Percentiles rank a stretch among this genome's conserved stretches.
Evolutionary conservation across 1,139 yeast genomes (phyloP).

Genomic region (Geotrichum histeridarum): DNA sequence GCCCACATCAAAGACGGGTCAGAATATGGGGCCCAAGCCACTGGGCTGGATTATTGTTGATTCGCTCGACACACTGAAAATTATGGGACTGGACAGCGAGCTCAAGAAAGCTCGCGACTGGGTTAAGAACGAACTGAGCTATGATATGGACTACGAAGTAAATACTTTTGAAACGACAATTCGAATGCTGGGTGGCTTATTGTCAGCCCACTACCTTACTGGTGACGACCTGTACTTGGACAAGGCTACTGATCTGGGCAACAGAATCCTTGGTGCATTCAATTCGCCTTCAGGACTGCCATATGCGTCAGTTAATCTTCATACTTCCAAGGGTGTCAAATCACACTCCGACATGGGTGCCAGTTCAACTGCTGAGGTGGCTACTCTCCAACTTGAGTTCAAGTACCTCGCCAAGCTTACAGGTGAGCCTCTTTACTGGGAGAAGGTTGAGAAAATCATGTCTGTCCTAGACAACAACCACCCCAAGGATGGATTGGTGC

Average conservation of each 20-base stretch:
- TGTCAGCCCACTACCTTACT: constrained; percentile 74
- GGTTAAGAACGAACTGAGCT: constrained; percentile 58
- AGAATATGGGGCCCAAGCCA: constrained; percentile 77
- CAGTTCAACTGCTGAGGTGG: constrained; percentile 83
- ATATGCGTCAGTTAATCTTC: constrained; percentile 69
- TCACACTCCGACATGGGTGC: constrained; percentile 64
- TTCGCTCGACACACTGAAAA: constrained; percentile 72
- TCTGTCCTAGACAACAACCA: constrained; percentile 53
- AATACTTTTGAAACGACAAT: constrained; percentile 91
- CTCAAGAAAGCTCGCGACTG: constrained; percentile 63
- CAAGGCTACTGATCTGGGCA: constrained; percentile 66
- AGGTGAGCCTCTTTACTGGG: constrained; percentile 76
- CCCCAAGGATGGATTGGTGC: constrained; percentile 74
- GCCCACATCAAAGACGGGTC: constrained; percentile 58
- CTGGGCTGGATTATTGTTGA: constrained; percentile 96
- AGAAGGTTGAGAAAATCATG: constrained; percentile 65
- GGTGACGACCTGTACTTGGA: constrained; percentile 66
- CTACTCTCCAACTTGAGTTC: constrained; percentile 84
- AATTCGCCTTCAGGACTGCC: constrained; percentile 65
- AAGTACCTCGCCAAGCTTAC: constrained; percentile 77
- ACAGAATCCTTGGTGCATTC: constrained; percentile 59
- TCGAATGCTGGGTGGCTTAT: constrained; percentile 86
- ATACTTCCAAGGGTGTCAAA: constrained; percentile 54
- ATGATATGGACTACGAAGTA: constrained; percentile 67
- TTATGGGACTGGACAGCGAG: constrained; percentile 73